Base-by-base conservation (phyloP, 306 rosid species). In the Cyamopsis tetragonoloba region DNA sequence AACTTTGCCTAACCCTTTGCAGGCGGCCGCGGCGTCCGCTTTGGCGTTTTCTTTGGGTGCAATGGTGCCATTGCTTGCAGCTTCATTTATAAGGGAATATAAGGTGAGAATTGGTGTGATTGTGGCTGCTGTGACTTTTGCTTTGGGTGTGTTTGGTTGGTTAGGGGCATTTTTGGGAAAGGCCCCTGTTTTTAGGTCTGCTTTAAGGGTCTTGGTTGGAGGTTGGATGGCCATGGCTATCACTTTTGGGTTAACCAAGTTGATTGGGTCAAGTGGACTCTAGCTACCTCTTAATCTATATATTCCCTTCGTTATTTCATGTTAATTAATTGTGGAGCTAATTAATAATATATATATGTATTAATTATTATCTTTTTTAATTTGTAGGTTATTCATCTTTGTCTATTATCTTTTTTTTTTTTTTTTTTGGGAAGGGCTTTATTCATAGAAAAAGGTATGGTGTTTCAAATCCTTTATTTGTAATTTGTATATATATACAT, bases 171-270 rank as follows among this genome's bases (percentile, higher is more conserved):
- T 68, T 9, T 55, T 89, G 56, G 99, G 99, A 9, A 90, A 84
- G 59, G 85, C 85, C 6, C 91, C 96, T 0, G 55, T 78, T 2
- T 13, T 83, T 19, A 86, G 82, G 75, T 83, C 99, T 5, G 6
- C 57, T 2, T 0, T 59, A 0, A 81, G 99, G 80, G 90, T 89
- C 59, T 70, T 93, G 81, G 1, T 88, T 47, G 99, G 99, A 17
- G 99, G 99, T 37, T 88, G 93, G 99, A 23, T 93, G 42, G 99
- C 99, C 35, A 93, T 93, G 97, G 81, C 86, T 3, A 65, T 90
- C 7, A 93, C 99, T 65, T 90, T 81, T 60, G 96, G 95, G 3
- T 61, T 90, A 53, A 89, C 96, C 12, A 93, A 88, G 83, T 68
- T 86, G 76, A 86, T 90, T 62, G 92, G 96, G 2, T 81, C 87